A percentile compares a stretch with the other conserved stretches of the same genome.
These are phyloP conservation scores for Herpetomonas samuelpessoai DNA, from an alignment of 208 protist species.

Conservation along the genomic window DNA sequence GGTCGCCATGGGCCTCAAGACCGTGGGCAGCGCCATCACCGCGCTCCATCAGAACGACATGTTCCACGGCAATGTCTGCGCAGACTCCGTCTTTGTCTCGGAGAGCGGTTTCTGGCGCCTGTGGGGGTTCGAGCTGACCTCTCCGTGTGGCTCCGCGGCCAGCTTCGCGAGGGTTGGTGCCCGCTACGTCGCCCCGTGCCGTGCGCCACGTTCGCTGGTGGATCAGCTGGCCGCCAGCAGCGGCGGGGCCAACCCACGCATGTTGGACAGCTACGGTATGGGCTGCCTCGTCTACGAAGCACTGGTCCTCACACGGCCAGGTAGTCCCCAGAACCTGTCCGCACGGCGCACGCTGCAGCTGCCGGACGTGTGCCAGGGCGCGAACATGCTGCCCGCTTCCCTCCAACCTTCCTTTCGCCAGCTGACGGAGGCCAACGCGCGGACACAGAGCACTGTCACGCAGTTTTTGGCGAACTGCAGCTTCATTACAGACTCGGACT, in stretches of 20 bases:
- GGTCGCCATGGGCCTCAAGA: slow-evolving; percentile 64
- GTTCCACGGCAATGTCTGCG: slow-evolving; percentile 76
- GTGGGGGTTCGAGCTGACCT: slow-evolving; percentile 74
- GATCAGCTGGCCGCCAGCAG: not conserved
- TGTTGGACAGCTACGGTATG: not conserved
- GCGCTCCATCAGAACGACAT: slow-evolving; percentile 75
- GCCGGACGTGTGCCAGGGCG: slow-evolving; percentile 19
- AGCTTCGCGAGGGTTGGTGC: not conserved
- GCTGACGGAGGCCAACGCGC: slow-evolving; percentile 48
- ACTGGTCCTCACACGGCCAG: not conserved
- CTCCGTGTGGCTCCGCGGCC: not conserved
- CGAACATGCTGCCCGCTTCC: slow-evolving; percentile 35
- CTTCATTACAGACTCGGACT: slow-evolving; percentile 60
- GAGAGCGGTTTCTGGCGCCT: slow-evolving; percentile 75
- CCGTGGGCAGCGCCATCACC: slow-evolving; percentile 40
- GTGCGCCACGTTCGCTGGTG: not conserved
- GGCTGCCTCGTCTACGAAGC: not conserved
- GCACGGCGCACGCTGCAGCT: slow-evolving; percentile 14
- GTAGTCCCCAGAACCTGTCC: not conserved
- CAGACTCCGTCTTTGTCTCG: slow-evolving; percentile 64
- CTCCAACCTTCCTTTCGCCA: slow-evolving; percentile 45
- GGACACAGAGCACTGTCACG: slow-evolving; percentile 36
- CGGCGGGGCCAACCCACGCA: not conserved
- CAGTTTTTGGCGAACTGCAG: slow-evolving; percentile 44
- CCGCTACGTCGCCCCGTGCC: not conserved